Conservation (phyloP, 306 rosid species). For the Trifolium subterraneum region DNA sequence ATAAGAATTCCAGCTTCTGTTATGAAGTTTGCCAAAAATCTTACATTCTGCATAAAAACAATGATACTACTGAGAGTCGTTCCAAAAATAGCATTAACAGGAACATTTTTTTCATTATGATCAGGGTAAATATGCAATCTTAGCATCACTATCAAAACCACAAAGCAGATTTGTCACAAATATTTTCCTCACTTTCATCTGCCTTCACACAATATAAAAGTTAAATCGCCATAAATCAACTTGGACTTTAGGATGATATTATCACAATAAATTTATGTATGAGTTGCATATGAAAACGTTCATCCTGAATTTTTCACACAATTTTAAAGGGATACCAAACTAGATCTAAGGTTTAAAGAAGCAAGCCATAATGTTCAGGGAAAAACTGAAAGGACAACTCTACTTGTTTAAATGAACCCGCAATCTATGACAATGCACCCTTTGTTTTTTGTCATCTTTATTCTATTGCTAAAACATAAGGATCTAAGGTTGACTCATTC, state of each 20-base stretch:
- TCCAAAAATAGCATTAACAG: conserved; percentile 25
- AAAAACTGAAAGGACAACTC: conserved; percentile 16
- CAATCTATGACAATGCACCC: not conserved
- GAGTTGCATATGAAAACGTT: conserved; percentile 12
- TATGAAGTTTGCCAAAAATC: conserved; percentile 85
- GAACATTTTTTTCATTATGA: not conserved
- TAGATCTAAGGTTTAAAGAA: conserved; percentile 11
- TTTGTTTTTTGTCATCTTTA: conserved; percentile 3
- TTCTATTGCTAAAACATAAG: not conserved
- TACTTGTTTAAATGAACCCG: conserved; percentile 22
- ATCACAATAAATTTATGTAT: conserved; percentile 17
- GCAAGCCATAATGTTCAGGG: not conserved
- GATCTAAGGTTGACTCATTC: conserved; percentile 15
- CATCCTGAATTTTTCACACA: conserved; percentile 17
- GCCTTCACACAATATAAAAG: conserved; percentile 1
- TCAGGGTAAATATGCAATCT: not conserved
- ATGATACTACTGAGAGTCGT: conserved; percentile 23
- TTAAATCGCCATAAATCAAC: conserved; percentile 9
- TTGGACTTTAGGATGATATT: conserved; percentile 5
- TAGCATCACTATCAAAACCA: conserved; percentile 33
- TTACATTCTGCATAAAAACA: conserved; percentile 75
- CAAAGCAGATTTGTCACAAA: not conserved
- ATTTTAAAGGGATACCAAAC: conserved; percentile 5
- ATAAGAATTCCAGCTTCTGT: conserved; percentile 83
- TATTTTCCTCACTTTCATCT: conserved; percentile 16